These are phyloP conservation scores for Collybiopsis confluens DNA, from an alignment of 768 basidiomycete species.

Conservation along the genomic window DNA sequence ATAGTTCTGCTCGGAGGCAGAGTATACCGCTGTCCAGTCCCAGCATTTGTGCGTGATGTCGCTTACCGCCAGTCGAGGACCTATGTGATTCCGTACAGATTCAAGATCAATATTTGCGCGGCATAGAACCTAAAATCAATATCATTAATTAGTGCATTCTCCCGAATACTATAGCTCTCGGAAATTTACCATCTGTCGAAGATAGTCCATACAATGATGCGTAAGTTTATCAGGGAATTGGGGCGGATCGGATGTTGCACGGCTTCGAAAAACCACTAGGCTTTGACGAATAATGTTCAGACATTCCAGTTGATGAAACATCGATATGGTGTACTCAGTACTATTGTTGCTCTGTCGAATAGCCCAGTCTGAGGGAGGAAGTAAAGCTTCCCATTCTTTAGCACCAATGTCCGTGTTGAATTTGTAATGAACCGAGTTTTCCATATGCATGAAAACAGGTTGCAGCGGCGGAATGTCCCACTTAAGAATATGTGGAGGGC, in stretches of 20 bases:
- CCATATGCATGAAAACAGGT: slow-evolving; percentile 17
- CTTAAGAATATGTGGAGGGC: background rate
- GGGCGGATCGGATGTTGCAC: background rate
- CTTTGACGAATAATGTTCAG: slow-evolving; percentile 24
- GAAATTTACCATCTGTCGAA: slow-evolving; percentile 18
- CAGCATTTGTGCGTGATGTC: slow-evolving; percentile 14
- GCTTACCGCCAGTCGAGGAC: slow-evolving; percentile 10
- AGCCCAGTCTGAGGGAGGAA: too few species aligned
- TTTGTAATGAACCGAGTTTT: slow-evolving; percentile 18
- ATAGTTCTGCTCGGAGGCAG: slow-evolving; percentile 10
- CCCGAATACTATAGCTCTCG: too few species aligned
- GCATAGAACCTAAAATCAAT: slow-evolving; percentile 10
- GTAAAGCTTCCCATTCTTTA: slow-evolving; percentile 18
- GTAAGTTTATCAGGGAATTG: background rate
- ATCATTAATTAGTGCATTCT: too few species aligned
- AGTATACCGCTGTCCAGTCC: slow-evolving; percentile 15
- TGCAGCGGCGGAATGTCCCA: slow-evolving; percentile 13
- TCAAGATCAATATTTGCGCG: slow-evolving; percentile 14
- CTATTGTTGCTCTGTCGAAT: too few species aligned
- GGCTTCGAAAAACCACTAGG: slow-evolving; percentile 8
- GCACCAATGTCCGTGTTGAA: slow-evolving; percentile 15
- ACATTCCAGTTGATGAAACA: slow-evolving; percentile 35
- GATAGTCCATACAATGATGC: slow-evolving; percentile 19
- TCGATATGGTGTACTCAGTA: slow-evolving; percentile 30
- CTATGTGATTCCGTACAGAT: slow-evolving; percentile 10